A percentile compares a stretch with the other conserved stretches of the same genome.
These are phyloP conservation scores for Neonectria faginata DNA, from an alignment of 2,329 filamentous ascomycete species.

Conservation along the genomic window DNA sequence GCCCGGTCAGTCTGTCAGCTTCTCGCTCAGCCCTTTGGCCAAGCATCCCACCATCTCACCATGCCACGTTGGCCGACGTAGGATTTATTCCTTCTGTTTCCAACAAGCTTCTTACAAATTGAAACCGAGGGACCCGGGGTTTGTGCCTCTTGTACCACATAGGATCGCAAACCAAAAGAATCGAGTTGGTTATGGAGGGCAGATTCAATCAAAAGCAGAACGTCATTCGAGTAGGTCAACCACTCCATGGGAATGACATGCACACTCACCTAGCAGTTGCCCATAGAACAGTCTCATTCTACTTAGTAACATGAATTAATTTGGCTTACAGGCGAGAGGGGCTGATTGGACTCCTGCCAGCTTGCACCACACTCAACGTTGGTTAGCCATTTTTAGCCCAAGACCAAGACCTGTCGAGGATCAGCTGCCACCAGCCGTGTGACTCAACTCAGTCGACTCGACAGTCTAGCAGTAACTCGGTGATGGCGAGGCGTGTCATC, in stretches of 20 bases:
- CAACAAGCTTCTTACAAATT: background rate
- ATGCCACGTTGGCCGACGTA: background rate
- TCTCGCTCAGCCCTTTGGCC: background rate
- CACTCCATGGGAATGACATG: too few species aligned
- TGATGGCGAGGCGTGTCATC: background rate
- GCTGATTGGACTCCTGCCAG: background rate
- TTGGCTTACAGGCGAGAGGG: background rate
- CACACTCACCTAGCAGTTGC: background rate
- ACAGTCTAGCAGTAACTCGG: background rate
- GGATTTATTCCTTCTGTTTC: background rate
- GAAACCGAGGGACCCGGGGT: background rate
- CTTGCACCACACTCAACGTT: background rate
- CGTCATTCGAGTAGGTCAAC: background rate
- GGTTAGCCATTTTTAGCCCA: background rate
- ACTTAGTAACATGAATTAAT: background rate
- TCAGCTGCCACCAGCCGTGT: background rate
- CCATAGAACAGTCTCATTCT: background rate
- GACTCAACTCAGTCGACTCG: background rate
- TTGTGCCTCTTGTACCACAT: background rate
- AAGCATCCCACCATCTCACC: background rate
- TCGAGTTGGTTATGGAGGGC: too few species aligned
- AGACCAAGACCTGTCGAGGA: background rate
- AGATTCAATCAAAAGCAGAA: too few species aligned
- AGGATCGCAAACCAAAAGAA: background rate
- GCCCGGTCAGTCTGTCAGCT: background rate